Percentiles rank a stretch among this genome's conserved stretches.
Conservation (phyloP, 2,329 filamentous ascomycete species). For the Raffaelea arxii region DNA sequence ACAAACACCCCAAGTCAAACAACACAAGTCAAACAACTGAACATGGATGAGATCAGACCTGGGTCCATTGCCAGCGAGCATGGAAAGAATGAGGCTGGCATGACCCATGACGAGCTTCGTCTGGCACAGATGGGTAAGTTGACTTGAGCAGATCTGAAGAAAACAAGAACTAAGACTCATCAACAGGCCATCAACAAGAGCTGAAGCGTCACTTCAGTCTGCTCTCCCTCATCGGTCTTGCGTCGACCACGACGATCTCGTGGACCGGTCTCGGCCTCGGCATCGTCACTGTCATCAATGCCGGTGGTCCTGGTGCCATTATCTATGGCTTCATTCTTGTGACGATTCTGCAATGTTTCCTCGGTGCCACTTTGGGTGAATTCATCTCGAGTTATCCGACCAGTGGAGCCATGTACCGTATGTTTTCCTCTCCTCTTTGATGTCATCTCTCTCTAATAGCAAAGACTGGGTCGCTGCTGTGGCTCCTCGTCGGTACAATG, state of each 20-base stretch:
- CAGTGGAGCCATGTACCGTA: slow-evolving; percentile 40
- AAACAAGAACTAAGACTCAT: background rate
- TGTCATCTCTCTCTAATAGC: too few relatives aligned
- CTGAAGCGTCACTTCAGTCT: slow-evolving; percentile 36
- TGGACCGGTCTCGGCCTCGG: slow-evolving; percentile 37
- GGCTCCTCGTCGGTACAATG: slow-evolving; percentile 27
- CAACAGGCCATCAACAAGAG: slow-evolving; percentile 35
- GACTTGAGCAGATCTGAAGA: background rate
- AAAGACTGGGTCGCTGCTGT: slow-evolving; percentile 40
- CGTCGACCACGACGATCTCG: slow-evolving; percentile 39
- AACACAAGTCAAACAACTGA: too few relatives aligned
- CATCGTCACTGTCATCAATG: slow-evolving; percentile 34
- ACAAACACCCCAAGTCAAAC: too few relatives aligned
- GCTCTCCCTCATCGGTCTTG: slow-evolving; percentile 36
- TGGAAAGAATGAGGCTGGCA: background rate
- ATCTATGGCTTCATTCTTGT: slow-evolving; percentile 27
- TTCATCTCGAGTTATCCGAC: slow-evolving; percentile 38
- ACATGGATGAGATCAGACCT: too few relatives aligned
- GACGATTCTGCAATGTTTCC: slow-evolving; percentile 32
- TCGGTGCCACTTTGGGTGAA: slow-evolving; percentile 34
- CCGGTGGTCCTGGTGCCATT: slow-evolving; percentile 36
- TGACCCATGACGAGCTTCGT: background rate
- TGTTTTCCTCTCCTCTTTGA: too few relatives aligned
- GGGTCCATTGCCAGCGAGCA: background rate
- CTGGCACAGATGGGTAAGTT: background rate